A percentile compares a stretch with the other conserved stretches of the same genome.
These are phyloP conservation scores for Fusarium albosuccineum DNA, from an alignment of 2,329 filamentous ascomycete genomes.

Conservation along the genomic window DNA sequence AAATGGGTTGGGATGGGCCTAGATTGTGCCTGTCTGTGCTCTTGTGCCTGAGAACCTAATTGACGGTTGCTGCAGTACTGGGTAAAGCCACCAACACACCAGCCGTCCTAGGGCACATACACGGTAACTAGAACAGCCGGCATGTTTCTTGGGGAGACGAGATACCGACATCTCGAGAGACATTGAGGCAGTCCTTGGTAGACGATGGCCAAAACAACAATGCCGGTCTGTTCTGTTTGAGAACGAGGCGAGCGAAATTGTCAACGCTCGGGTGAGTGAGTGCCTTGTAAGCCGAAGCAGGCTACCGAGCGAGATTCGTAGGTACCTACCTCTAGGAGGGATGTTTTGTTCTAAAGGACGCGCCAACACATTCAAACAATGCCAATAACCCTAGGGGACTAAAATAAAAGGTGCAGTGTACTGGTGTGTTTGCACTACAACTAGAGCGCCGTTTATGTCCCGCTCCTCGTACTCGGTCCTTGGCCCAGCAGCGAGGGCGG, in stretches of 20 bases:
- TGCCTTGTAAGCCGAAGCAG: slow-evolving; percentile 13
- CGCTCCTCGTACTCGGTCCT: neutral
- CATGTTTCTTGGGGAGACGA: neutral
- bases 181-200: neutral
- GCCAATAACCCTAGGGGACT: neutral
- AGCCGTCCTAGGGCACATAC: too few relatives aligned
- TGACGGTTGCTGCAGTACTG: slow-evolving; percentile 12
- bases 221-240: slow-evolving; percentile 4
- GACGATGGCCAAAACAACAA: slow-evolving; percentile 9
- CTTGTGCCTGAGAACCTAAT: slow-evolving; percentile 1
- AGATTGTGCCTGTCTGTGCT: slow-evolving; percentile 14
- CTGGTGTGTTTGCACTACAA: neutral
- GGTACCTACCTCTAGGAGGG: too few relatives aligned
- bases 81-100: neutral
- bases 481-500: slow-evolving; percentile 3
- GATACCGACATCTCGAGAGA: slow-evolving; percentile 10
- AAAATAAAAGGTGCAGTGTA: neutral
- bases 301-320: slow-evolving; percentile 4
- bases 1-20: neutral
- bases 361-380: neutral
- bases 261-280: slow-evolving; percentile 12
- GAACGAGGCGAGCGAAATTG: slow-evolving; percentile 32
- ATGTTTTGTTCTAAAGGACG: too few relatives aligned
- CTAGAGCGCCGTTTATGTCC: slow-evolving; percentile 6
- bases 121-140: neutral